Percentiles rank a stretch among this genome's conserved stretches.
These are phyloP conservation scores for Hypholoma sublateritium DNA, from an alignment of 768 basidiomycete genomes.

Conservation along the genomic window DNA sequence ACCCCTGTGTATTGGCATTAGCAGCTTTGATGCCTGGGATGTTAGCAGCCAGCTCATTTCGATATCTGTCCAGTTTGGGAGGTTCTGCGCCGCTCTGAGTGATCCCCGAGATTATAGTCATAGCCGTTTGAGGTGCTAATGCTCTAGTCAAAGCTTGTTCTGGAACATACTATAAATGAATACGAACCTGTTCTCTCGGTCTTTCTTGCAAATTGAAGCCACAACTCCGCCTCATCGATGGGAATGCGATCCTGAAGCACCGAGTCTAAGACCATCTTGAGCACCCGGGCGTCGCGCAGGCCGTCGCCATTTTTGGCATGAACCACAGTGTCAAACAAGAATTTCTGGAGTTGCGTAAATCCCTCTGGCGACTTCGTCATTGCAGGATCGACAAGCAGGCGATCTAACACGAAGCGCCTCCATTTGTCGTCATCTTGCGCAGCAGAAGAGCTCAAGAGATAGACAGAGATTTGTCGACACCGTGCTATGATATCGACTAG, in stretches of 20 bases:
- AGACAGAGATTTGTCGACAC: slow-evolving; percentile 57
- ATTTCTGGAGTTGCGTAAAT: slow-evolving; percentile 16
- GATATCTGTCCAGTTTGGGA: slow-evolving; percentile 70
- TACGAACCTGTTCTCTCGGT: slow-evolving; percentile 61
- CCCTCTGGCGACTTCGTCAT: slow-evolving; percentile 15
- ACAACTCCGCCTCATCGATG: slow-evolving; percentile 68
- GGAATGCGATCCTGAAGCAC: slow-evolving; percentile 59
- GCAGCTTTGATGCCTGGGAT: slow-evolving; percentile 63
- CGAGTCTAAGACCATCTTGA: slow-evolving; percentile 61
- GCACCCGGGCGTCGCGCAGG: slow-evolving; percentile 54
- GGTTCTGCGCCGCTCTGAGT: slow-evolving; percentile 66
- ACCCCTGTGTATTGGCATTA: slow-evolving; percentile 68
- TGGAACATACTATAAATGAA: neutral
- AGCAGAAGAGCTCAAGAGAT: slow-evolving; percentile 50
- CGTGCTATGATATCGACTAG: slow-evolving; percentile 43
- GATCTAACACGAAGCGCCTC: slow-evolving; percentile 42
- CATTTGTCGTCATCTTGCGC: slow-evolving; percentile 42
- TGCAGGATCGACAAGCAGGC: slow-evolving; percentile 15
- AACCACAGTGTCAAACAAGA: slow-evolving; percentile 30
- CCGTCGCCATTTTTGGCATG: slow-evolving; percentile 39
- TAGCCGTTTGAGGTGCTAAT: slow-evolving; percentile 67
- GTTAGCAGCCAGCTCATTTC: slow-evolving; percentile 88
- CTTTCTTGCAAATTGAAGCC: slow-evolving; percentile 70
- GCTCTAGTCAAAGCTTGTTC: neutral
- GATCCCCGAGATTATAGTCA: slow-evolving; percentile 65